Base-by-base conservation (phyloP, 495 filamentous ascomycete genomes). In the Evansstolkia leycettana region DNA sequence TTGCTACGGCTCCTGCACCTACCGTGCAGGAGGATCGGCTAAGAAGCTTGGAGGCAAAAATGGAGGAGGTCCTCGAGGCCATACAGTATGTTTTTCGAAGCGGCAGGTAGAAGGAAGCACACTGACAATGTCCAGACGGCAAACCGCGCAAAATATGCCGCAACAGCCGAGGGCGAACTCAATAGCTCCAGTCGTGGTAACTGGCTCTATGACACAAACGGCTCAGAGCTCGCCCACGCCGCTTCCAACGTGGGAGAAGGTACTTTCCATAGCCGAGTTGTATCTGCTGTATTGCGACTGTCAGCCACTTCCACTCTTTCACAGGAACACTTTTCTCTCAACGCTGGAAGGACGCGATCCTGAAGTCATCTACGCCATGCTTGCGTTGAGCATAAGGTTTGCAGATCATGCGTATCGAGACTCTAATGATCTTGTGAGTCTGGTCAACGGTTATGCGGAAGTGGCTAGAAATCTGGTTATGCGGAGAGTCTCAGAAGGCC, bases 221-320 rank as follows among this genome's bases (percentile, higher is more conserved):
- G 17, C 31, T 8, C 12, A 34, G 28, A 47, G 25, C 20, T 31
- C 36, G 32, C 33, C 41, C 2, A 42, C 39, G 16, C 31, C 43
- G 1, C 38, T 64, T 17, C 62, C 64, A 6, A 38, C 55, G 10
- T 69, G 62, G 64, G 54, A 65, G 17, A 54, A 55, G 17, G 55
- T 67, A 5, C 17, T 49, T 0, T 48, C 48, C 4, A 44, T 61
- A 17, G 64, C 56, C 6, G 49, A 65, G 32, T 37, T 58, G 2
- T 69, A 67, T 42, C 32, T 67, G 16, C 26, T 54, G 10, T 67
- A 64, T 28, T 69, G 64, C 30, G 60, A 69, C 19, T 64, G 56
- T 19, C 64, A 69, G 34, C 62, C 64, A 8, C 43, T 69, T 13
- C 64, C 64, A 37, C 43, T 69, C 4, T 69, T 69, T 29, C 49